Conservation (phyloP, 305 asterid species). For the Solanum chacoense region DNA sequence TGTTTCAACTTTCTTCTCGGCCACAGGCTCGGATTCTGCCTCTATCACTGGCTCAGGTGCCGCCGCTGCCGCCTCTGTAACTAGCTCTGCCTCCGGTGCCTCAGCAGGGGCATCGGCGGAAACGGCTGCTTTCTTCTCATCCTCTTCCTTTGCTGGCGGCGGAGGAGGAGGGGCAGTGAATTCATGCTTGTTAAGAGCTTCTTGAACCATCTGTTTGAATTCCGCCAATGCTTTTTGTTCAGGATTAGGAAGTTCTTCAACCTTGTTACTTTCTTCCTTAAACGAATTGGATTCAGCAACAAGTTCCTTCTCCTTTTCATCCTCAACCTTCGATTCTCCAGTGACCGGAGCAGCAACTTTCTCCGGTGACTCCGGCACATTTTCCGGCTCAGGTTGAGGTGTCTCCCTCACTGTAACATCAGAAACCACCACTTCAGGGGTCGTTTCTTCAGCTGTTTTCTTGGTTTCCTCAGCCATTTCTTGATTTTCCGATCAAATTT, state of each 20-base stretch:
- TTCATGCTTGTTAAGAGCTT: conserved; percentile 49
- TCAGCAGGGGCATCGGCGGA: conserved; percentile 20
- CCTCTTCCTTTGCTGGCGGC: conserved; percentile 12
- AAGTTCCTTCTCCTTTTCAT: conserved; percentile 12
- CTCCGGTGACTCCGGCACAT: neutral
- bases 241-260: conserved; percentile 61
- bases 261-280: conserved; percentile 71
- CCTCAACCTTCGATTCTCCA: neutral
- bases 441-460: conserved; percentile 8
- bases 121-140: conserved; percentile 13
- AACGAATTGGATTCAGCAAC: conserved; percentile 38
- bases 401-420: conserved; percentile 6
- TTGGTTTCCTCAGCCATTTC: conserved; percentile 14
- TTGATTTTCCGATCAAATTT: neutral
- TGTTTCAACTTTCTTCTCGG: conserved; percentile 1
- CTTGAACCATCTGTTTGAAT: conserved; percentile 39
- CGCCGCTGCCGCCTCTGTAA: neutral
- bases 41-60: neutral
- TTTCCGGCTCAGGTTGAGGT: neutral
- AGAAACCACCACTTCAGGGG: conserved; percentile 4
- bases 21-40: conserved; percentile 7
- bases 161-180: conserved; percentile 54
- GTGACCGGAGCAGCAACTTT: neutral
- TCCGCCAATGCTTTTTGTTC: conserved; percentile 66
- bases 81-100: conserved; percentile 3